A percentile compares a stretch with the other conserved stretches of the same genome.
Evolutionary conservation across 768 basidiomycete genomes (phyloP).

Genomic region (Pleurotus tuoliensis): DNA sequence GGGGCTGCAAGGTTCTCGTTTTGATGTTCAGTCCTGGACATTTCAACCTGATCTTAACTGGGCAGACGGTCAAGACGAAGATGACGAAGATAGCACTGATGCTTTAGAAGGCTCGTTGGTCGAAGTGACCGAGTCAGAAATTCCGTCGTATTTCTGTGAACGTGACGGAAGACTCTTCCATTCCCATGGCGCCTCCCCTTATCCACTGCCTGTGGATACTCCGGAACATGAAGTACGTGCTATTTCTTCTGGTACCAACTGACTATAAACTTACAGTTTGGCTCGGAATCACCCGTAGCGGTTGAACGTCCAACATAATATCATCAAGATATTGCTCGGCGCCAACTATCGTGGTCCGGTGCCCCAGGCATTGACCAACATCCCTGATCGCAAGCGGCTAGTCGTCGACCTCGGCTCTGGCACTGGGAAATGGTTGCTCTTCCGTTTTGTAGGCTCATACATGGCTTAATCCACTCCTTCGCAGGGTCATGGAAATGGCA

Average conservation of each 20-base stretch:
- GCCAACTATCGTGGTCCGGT: conserved; percentile 61
- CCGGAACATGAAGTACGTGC: conserved; percentile 61
- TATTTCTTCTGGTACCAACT: not conserved
- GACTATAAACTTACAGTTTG: conserved; percentile 1
- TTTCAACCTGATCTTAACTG: conserved; percentile 3
- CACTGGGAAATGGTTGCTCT: conserved; percentile 62
- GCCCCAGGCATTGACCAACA: conserved; percentile 39
- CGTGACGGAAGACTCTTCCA: conserved; percentile 62
- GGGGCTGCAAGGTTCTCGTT: conserved; percentile 7
- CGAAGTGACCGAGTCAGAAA: conserved; percentile 49
- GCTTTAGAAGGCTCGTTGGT: conserved; percentile 19
- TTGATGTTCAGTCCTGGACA: conserved; percentile 4
- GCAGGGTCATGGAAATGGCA: conserved; percentile 77
- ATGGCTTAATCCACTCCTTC: conserved; percentile 9
- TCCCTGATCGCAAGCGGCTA: conserved; percentile 38
- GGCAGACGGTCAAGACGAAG: conserved; percentile 10
- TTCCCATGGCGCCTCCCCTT: conserved; percentile 58
- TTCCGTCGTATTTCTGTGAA: conserved; percentile 58
- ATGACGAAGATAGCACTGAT: conserved; percentile 13
- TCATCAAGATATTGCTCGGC: conserved; percentile 49
- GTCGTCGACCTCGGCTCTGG: conserved; percentile 78
- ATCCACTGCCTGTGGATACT: conserved; percentile 71
- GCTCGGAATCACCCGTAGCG: conserved; percentile 35
- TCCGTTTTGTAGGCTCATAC: conserved; percentile 14
- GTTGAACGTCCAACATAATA: conserved; percentile 43